phyloP scores from a whole-genome alignment of 2,329 filamentous ascomycete genomes.

The Colletotrichum melonis region DNA sequence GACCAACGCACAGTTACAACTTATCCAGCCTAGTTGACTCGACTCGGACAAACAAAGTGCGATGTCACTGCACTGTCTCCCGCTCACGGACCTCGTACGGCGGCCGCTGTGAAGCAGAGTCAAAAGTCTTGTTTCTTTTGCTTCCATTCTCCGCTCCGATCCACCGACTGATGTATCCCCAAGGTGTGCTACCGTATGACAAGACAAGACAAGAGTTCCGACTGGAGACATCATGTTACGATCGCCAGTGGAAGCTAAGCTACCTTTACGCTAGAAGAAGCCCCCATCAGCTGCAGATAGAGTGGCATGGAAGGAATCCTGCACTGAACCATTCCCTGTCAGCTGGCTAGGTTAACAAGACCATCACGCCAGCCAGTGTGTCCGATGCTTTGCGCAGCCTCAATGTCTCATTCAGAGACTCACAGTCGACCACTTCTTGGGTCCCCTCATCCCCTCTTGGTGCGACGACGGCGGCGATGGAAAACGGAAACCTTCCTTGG shows the following conservation, averaged over 20 bases:
- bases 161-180: not conserved
- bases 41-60: not conserved
- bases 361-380: not conserved
- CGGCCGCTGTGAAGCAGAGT: slow-evolving; percentile 1
- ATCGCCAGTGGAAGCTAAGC: not conserved
- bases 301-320: not conserved
- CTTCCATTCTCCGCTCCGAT: not conserved
- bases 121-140: not conserved
- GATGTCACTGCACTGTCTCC: not conserved
- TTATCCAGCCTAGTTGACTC: not conserved
- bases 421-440: not conserved
- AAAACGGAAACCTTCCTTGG: not conserved
- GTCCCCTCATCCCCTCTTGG: not conserved
- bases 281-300: not conserved
- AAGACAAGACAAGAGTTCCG: not conserved
- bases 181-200: not conserved
- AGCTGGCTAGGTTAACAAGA: not conserved
- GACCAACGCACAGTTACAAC: not conserved
- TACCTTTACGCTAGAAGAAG: not conserved
- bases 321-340: not conserved
- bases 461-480: slow-evolving; percentile 6
- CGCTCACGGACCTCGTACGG: slow-evolving; percentile 3
- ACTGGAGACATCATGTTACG: not conserved
- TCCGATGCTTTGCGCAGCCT: not conserved
- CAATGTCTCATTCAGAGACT: not conserved